Evolutionary conservation across 306 rosid genomes (phyloP), one percentile per base, ranked within the genome.

Genomic region (Nissolia schottii): DNA sequence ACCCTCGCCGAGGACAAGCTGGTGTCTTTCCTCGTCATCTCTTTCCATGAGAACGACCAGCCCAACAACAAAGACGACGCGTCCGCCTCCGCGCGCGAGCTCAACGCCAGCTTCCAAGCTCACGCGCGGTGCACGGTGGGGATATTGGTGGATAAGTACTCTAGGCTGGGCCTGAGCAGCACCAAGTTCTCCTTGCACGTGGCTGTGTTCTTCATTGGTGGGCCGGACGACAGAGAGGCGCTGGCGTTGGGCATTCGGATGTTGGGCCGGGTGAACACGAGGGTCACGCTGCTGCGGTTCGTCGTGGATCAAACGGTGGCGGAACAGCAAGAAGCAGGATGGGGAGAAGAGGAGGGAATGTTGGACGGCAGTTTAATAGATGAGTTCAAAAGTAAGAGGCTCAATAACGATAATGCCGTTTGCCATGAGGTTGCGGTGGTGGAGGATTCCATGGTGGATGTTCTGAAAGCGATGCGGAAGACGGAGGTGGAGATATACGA

Each of bases 221-320:
- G 93, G 13, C 24, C 61, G 1, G 85, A 90, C 0, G 88, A 90
- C 3, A 69, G 87, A 4, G 91, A 87, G 80, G 85, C 88, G 1
- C 10, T 90, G 4, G 81, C 89, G 0, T 76, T 77, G 19, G 83
- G 78, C 1, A 14, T 74, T 34, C 79, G 86, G 22, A 86, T 89
- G 85, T 22, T 75, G 1, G 76, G 50, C 2, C 74, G 77, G 1
- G 28, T 51, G 0, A 74, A 49, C 0, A 79, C 73, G 5, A 40
- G 13, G 0, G 67, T 82, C 4, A 74, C 86, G 0, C 59, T 80
- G 18, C 62, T 73, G 2, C 43, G 63, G 19, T 57, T 86, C 8
- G n/a, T 72, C 13, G 0, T 77, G 23, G 12, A 3, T 29, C 18
- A 11, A 55, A 25, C 6, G 0, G 38, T 70, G n/a, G n/a, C n/a